phyloP scores from a whole-genome alignment of 23 red algal genomes.

The Gracilariopsis chorda region DNA sequence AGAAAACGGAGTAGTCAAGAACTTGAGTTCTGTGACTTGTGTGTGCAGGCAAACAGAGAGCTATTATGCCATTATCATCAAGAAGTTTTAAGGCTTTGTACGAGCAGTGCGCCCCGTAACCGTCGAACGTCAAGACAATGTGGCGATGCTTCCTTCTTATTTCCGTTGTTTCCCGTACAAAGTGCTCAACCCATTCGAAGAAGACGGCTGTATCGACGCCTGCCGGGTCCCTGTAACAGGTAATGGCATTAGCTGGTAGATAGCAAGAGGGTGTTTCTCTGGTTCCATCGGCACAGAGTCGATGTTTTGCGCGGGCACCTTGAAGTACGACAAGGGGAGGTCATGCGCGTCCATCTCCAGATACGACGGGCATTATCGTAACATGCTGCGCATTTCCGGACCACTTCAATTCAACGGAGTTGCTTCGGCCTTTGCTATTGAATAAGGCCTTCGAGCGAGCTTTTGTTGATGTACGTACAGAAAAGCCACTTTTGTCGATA shows the following conservation, averaged over 20 bases:
- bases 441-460: not conserved
- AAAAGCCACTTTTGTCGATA: constrained; percentile 28
- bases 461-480: not conserved
- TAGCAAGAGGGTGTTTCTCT: not conserved
- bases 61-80: too few relatives aligned
- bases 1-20: not conserved
- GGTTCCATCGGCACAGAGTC: not conserved
- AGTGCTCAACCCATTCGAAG: not conserved
- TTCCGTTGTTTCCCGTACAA: not conserved
- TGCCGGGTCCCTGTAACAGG: not conserved
- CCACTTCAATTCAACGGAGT: constrained; percentile 4
- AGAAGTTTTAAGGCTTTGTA: too few relatives aligned
- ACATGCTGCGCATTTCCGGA: not conserved
- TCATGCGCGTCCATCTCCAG: not conserved
- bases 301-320: not conserved
- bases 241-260: not conserved
- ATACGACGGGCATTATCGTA: constrained; percentile 16
- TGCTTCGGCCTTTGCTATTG: not conserved
- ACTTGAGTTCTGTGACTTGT: not conserved
- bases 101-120: not conserved
- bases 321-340: not conserved
- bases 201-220: not conserved
- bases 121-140: not conserved
- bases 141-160: not conserved
- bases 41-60: too few relatives aligned